Evolutionary conservation across 768 basidiomycete genomes (phyloP), one percentile per base, ranked within the genome.

Genomic region (Crucibulum laeve): DNA sequence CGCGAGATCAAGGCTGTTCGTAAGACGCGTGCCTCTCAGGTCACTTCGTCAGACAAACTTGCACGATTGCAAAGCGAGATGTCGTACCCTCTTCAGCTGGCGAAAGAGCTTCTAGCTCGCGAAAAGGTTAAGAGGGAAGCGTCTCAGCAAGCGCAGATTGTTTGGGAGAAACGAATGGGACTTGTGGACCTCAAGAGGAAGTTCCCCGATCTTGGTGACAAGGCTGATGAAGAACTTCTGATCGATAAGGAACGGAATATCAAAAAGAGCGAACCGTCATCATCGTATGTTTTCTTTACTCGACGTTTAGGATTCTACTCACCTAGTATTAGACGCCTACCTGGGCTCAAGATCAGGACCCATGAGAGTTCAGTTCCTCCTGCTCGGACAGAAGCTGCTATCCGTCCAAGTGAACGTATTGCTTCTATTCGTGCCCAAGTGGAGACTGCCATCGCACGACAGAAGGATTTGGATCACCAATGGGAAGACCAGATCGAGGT

Each of bases 401-500:
- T 87, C 13, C 73, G 74, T 3, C 87, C 88, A 0, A 81, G 70
- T 59, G 85, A 89, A 46, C 81, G 89, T 22, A 65, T 74, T 38
- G 68, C 69, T 1, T 63, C 70, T 8, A 84, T 91, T 48, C 74
- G 68, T 44, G 72, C 70, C 36, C 74, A 76, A 57, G 76, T 86
- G 58, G 87, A 84, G 55, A 69, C 70, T n/a, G 70, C 77, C 35
- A 61, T 85, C 56, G 68, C 61, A 19, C 68, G 68, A 38, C 82
- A 84, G 59, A 85, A 83, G 57, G 87, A 92, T 38, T 62, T 72
- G 38, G 87, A 93, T 53, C 76, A 82, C 38, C 76, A 80, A 39
- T 95, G 91, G 84, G 93, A 95, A 52, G 93, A 97, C 56, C 70
- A 74, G 41, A 74, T 90, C 50, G 93, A 96, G 63, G 87, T 91